Evolutionary conservation across 2,329 filamentous ascomycete species (phyloP).

Genomic region (Coleophoma eucalyptorum): DNA sequence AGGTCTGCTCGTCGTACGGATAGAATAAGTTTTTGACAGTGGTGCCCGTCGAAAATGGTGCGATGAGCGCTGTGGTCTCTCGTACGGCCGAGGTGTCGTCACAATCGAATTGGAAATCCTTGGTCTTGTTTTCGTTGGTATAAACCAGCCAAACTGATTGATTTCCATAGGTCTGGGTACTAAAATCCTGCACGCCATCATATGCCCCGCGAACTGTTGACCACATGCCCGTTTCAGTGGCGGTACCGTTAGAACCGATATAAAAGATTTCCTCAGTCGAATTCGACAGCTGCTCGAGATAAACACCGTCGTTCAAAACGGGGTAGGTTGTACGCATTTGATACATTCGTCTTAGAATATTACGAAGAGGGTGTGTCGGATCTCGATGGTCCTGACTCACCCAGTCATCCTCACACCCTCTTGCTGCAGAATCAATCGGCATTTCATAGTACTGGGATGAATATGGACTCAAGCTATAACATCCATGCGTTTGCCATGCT

Average conservation of each 20-base stretch:
- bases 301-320: slow-evolving; percentile 55
- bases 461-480: slow-evolving; percentile 44
- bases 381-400: slow-evolving; percentile 59
- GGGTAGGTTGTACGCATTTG: slow-evolving; percentile 52
- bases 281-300: slow-evolving; percentile 50
- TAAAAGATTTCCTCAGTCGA: slow-evolving; percentile 33
- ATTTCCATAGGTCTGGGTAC: slow-evolving; percentile 35
- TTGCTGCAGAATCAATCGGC: slow-evolving; percentile 48
- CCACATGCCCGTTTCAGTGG: slow-evolving; percentile 56
- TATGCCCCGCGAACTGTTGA: slow-evolving; percentile 50
- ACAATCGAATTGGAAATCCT: neutral
- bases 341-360: slow-evolving; percentile 58
- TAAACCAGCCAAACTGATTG: slow-evolving; percentile 28
- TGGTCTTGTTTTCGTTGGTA: neutral
- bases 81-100: neutral
- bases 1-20: neutral
- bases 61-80: neutral
- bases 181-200: slow-evolving; percentile 45
- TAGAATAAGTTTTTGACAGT: neutral
- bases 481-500: slow-evolving; percentile 62
- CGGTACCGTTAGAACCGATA: slow-evolving; percentile 41
- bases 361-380: slow-evolving; percentile 55
- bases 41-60: neutral
- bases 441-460: slow-evolving; percentile 54
- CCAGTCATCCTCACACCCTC: slow-evolving; percentile 52